Evolutionary conservation across 139 green algal species (phyloP).

Genomic region (Penium margaritaceum): DNA sequence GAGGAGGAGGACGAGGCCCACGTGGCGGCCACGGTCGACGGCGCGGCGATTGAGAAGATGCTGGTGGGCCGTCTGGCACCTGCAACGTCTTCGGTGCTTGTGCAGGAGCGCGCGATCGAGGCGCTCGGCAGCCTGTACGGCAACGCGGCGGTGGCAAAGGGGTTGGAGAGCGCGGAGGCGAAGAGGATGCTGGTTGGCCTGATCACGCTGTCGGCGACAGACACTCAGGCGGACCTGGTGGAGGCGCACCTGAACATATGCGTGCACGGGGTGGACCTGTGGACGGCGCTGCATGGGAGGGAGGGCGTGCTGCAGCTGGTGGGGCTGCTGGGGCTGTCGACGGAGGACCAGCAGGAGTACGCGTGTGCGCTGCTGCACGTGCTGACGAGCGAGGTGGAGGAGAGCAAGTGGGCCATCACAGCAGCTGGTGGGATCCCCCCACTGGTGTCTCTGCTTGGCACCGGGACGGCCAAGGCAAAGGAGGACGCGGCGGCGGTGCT

Average conservation of each 20-base stretch:
- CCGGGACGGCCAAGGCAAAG: constrained; percentile 25
- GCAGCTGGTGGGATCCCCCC: constrained; percentile 32
- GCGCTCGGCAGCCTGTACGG: constrained; percentile 28
- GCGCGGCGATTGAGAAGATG: constrained; percentile 1
- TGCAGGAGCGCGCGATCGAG: constrained; percentile 32
- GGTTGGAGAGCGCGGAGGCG: constrained; percentile 13
- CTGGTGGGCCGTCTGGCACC: constrained; percentile 11
- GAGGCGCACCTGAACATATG: constrained; percentile 23
- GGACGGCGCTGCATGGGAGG: constrained; percentile 18
- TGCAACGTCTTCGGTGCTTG: constrained; percentile 4
- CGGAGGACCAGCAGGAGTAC: constrained; percentile 41
- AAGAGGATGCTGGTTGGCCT: constrained; percentile 38
- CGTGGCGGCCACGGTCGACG: constrained; percentile 3
- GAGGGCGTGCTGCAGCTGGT: constrained; percentile 36
- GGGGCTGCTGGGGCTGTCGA: constrained; percentile 34
- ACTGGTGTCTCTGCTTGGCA: constrained; percentile 27
- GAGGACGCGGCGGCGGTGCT: constrained; percentile 30
- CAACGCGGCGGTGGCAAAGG: constrained; percentile 16
- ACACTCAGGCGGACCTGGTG: constrained; percentile 22
- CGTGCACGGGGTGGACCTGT: constrained; percentile 11
- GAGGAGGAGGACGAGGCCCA: constrained; percentile 8
- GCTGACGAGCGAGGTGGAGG: constrained; percentile 25
- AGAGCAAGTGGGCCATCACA: constrained; percentile 43
- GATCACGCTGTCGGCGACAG: constrained; percentile 19
- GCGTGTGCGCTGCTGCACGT: constrained; percentile 26